Percentiles rank a stretch among this genome's conserved stretches.
phyloP scores from a whole-genome alignment of 805 yeast species.

The Candida tibetensis region DNA sequence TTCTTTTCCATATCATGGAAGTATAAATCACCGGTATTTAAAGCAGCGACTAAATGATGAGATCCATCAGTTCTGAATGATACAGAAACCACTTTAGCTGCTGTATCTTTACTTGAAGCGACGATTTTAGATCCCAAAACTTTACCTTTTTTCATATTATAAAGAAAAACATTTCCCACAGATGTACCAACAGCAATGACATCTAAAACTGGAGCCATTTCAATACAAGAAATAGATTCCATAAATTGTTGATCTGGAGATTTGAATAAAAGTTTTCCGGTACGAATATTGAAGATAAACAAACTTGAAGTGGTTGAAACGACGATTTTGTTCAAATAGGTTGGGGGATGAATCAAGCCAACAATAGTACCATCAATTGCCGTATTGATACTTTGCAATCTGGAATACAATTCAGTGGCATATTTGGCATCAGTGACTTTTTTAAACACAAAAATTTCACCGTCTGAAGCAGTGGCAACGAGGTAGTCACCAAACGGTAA shows the following conservation, averaged over 20 bases:
- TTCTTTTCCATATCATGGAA: slow-evolving; percentile 78
- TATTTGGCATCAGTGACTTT: slow-evolving; percentile 42
- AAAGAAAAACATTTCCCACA: slow-evolving; percentile 62
- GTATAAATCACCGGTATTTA: slow-evolving; percentile 75
- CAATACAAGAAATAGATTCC: slow-evolving; percentile 62
- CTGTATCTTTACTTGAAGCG: slow-evolving; percentile 37
- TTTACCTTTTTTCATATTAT: slow-evolving; percentile 65
- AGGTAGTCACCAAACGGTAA: slow-evolving; percentile 76
- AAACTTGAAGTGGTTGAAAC: slow-evolving; percentile 71
- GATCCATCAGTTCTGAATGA: slow-evolving; percentile 92
- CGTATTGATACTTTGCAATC: slow-evolving; percentile 49
- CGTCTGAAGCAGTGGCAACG: slow-evolving; percentile 47
- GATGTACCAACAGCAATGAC: slow-evolving; percentile 73
- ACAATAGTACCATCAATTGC: slow-evolving; percentile 70
- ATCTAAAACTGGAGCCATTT: slow-evolving; percentile 85
- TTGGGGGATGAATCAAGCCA: slow-evolving; percentile 76
- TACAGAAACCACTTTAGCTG: slow-evolving; percentile 51
- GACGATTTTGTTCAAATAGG: slow-evolving; percentile 85
- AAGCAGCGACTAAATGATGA: slow-evolving; percentile 77
- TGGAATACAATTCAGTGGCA: slow-evolving; percentile 67
- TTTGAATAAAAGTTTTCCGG: slow-evolving; percentile 68
- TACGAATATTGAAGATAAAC: slow-evolving; percentile 67
- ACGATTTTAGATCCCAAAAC: slow-evolving; percentile 48
- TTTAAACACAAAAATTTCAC: slow-evolving; percentile 53
- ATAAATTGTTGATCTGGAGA: slow-evolving; percentile 45